Conservation (phyloP, 106 monocot species). For the Vanilla planifolia region DNA sequence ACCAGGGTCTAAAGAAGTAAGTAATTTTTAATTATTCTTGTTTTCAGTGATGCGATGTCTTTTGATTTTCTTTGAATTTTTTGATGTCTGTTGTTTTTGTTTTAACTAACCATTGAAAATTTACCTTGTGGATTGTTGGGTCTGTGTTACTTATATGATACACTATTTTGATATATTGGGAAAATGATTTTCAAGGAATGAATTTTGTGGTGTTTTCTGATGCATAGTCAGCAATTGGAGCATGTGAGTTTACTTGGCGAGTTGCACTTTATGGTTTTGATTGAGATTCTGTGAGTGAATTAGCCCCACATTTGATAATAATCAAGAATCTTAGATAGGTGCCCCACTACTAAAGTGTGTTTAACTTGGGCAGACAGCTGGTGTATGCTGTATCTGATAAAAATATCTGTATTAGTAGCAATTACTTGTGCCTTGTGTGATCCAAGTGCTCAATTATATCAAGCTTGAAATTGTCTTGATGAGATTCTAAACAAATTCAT, state of each 20-base stretch:
- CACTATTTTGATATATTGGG: background rate
- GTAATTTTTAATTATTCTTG: constrained; percentile 1
- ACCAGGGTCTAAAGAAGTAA: constrained; percentile 41
- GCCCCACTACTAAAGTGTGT: background rate
- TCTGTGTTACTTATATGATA: too few species aligned
- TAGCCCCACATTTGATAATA: background rate
- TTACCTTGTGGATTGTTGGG: background rate
- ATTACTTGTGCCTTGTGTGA: background rate
- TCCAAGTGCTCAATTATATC: background rate
- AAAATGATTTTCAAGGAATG: background rate
- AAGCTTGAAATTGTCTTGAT: background rate
- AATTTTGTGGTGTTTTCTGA: background rate
- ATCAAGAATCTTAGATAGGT: background rate
- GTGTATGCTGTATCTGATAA: background rate
- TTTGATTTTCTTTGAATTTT: background rate
- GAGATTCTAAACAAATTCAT: background rate
- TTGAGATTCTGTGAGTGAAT: too few species aligned
- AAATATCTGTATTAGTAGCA: background rate
- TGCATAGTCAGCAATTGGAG: background rate
- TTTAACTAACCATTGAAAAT: background rate
- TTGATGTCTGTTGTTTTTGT: background rate
- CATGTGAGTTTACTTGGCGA: too few species aligned
- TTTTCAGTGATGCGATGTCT: background rate
- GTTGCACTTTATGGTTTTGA: too few species aligned
- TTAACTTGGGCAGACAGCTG: background rate